Conservation (phyloP, 2,329 filamentous ascomycete species). For the Cordyceps pruinosa region DNA sequence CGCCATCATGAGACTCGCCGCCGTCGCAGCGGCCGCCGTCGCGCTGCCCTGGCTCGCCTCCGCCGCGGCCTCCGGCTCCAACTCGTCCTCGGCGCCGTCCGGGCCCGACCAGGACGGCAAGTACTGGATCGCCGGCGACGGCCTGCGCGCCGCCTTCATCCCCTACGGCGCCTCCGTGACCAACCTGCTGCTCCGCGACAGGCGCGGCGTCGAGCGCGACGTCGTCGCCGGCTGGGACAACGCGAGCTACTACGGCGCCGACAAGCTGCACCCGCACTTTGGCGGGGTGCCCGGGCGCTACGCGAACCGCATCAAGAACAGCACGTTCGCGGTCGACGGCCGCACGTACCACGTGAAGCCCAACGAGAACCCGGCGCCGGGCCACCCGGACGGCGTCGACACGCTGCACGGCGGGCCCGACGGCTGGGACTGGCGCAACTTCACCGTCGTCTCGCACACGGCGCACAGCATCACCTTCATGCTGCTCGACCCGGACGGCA, state of each 20-base stretch:
- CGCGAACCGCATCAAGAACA: slow-evolving; percentile 76
- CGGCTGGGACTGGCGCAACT: slow-evolving; percentile 74
- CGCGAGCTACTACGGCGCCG: slow-evolving; percentile 60
- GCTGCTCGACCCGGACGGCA: slow-evolving; percentile 64
- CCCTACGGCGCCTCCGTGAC: slow-evolving; percentile 68
- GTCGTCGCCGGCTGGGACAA: slow-evolving; percentile 72
- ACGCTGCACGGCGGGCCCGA: slow-evolving; percentile 64
- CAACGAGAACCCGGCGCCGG: slow-evolving; percentile 55
- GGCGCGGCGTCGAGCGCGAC: slow-evolving; percentile 61
- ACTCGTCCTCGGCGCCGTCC: slow-evolving; percentile 15
- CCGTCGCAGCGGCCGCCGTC: slow-evolving; percentile 16
- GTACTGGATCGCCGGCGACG: slow-evolving; percentile 63
- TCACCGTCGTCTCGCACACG: slow-evolving; percentile 64
- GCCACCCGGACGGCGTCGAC: slow-evolving; percentile 47
- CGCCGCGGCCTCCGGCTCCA: slow-evolving; percentile 8
- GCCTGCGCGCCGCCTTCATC: slow-evolving; percentile 63
- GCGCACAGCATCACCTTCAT: slow-evolving; percentile 65
- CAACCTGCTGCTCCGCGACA: slow-evolving; percentile 64
- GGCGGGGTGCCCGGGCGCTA: slow-evolving; percentile 70
- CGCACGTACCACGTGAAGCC: slow-evolving; percentile 49
- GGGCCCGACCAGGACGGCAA: slow-evolving; percentile 55
- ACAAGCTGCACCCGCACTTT: slow-evolving; percentile 62
- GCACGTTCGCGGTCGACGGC: slow-evolving; percentile 62
- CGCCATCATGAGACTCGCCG: slow-evolving; percentile 18
- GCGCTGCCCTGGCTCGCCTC: slow-evolving; percentile 15